These are phyloP conservation scores for Linnemannia schmuckeri DNA, from an alignment of 192 early-diverging fungal species.

Conservation along the genomic window DNA sequence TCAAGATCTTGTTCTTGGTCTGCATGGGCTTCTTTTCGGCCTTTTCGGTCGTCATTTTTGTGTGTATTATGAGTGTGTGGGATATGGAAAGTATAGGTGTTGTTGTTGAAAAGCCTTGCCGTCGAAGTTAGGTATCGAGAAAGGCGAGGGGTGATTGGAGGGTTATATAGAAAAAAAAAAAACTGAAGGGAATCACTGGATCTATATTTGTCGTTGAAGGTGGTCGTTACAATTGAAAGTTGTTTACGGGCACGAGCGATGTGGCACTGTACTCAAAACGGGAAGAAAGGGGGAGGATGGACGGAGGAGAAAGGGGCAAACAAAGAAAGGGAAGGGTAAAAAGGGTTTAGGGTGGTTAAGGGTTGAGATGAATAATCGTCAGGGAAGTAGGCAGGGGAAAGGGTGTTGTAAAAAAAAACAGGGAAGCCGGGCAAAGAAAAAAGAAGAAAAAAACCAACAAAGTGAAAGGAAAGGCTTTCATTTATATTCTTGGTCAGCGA, in stretches of 20 bases:
- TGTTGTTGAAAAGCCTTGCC: background rate
- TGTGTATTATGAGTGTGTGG: background rate
- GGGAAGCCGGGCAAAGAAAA: background rate
- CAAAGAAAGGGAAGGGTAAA: background rate
- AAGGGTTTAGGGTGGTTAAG: background rate
- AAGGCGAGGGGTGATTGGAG: background rate
- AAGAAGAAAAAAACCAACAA: background rate
- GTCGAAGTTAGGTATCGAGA: background rate
- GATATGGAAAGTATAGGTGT: background rate
- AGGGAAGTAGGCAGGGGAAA: background rate
- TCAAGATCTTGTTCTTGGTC: slow-evolving; percentile 59
- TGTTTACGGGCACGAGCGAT: background rate
- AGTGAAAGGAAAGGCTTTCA: background rate
- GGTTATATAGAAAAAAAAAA: background rate
- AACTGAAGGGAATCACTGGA: background rate
- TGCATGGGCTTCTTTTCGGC: slow-evolving; percentile 55
- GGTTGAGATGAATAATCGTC: background rate
- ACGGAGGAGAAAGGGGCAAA: background rate
- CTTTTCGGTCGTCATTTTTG: slow-evolving; percentile 23
- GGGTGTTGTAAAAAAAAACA: background rate
- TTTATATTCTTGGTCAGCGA: slow-evolving; percentile 2
- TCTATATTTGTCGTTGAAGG: slow-evolving; percentile 4
- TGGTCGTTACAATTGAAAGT: slow-evolving; percentile 2
- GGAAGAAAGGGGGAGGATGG: slow-evolving; percentile 3
- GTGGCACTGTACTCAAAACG: slow-evolving; percentile 5